Conservation (phyloP, 208 protist genomes). For the Zelonia costaricensis region DNA sequence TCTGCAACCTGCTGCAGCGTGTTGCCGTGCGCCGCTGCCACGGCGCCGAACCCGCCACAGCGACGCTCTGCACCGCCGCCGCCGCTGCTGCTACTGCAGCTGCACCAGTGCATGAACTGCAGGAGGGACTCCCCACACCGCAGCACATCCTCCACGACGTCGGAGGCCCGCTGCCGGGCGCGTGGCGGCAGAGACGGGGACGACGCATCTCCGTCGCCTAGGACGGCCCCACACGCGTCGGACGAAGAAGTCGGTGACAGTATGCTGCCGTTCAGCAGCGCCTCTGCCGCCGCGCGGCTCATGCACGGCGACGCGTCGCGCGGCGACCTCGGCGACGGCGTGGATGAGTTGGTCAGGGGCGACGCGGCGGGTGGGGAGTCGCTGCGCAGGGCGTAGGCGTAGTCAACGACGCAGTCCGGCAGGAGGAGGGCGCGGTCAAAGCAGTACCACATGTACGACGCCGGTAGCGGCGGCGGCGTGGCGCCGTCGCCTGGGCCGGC, state of each 20-base stretch:
- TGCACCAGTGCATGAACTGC: conserved; percentile 26
- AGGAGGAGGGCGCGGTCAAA: conserved; percentile 82
- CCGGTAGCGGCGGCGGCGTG: conserved; percentile 20
- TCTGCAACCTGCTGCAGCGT: conserved; percentile 43
- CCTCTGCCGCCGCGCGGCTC: background rate
- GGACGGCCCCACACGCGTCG: background rate
- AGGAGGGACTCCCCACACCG: conserved; percentile 20
- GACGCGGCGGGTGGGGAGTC: background rate
- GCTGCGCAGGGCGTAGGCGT: conserved; percentile 52
- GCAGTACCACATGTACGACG: conserved; percentile 78
- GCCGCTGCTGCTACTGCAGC: background rate
- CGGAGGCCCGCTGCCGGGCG: too few relatives aligned
- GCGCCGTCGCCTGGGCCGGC: background rate
- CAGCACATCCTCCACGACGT: conserved; percentile 22
- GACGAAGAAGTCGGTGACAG: background rate
- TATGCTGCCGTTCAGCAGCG: background rate
- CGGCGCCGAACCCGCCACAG: background rate
- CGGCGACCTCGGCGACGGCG: background rate
- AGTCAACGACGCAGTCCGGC: conserved; percentile 89
- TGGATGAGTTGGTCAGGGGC: conserved; percentile 7
- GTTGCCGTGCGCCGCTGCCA: conserved; percentile 8
- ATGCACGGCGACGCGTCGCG: background rate
- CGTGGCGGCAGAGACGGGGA: too few relatives aligned
- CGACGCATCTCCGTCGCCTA: background rate
- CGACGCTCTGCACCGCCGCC: too few relatives aligned